phyloP scores from a whole-genome alignment of 148 eudicot species.

The Tetragonia tetragonoides region DNA sequence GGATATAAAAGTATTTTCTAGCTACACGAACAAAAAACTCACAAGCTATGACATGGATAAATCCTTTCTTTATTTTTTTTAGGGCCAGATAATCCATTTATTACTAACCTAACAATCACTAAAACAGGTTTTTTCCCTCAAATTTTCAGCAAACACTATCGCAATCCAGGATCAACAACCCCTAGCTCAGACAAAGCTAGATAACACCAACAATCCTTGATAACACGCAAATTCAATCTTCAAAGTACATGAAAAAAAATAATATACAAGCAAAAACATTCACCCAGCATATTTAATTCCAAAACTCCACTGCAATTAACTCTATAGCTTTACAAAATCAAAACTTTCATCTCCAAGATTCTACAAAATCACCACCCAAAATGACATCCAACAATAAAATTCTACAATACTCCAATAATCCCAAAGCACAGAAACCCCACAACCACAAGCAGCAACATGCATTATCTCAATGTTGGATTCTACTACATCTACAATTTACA shows the following conservation, averaged over 20 bases:
- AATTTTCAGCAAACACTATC: neutral
- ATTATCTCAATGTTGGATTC: neutral
- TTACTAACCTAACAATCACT: too few species aligned
- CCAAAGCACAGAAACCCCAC: neutral
- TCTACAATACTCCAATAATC: neutral
- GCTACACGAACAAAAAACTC: neutral
- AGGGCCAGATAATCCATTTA: too few species aligned
- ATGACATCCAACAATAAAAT: neutral
- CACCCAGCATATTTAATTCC: neutral
- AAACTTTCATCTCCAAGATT: neutral
- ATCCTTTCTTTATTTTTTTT: too few species aligned
- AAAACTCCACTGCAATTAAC: neutral
- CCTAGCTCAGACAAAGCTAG: neutral
- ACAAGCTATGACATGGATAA: too few species aligned
- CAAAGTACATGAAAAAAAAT: neutral
- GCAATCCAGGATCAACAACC: slow-evolving; percentile 1
- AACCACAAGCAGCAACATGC: neutral
- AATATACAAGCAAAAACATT: neutral
- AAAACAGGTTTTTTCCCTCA: neutral
- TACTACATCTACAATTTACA: neutral
- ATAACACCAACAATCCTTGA: neutral
- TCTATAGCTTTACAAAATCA: neutral
- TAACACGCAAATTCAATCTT: neutral
- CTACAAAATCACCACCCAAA: slow-evolving; percentile 1
- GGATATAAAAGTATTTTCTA: neutral